Base-by-base conservation (phyloP, 805 yeast species). In the Kodamaea neixiangensis region DNA sequence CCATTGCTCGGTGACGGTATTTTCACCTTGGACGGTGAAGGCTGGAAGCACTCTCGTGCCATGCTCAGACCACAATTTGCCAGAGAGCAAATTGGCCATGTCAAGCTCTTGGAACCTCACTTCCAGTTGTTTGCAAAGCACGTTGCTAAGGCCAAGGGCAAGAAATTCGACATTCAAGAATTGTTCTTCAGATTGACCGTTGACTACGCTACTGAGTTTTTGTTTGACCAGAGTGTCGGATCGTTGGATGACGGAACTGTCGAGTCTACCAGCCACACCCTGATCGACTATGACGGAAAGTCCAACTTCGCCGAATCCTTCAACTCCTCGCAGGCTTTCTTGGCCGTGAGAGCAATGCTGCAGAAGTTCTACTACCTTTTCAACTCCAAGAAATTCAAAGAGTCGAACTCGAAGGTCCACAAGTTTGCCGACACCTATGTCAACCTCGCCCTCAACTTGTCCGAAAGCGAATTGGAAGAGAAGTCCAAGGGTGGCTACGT, bases 61-160 rank as follows among this genome's bases (percentile, higher is more conserved):
- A 69, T 73, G 77, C 66, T 73, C 53, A 65, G 77, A 54, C 78
- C 78, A 2, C 77, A 73, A 54, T 73, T 73, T 55, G 71, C 76
- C 10, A 63, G 76, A 60, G 77, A 72, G 49, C 75, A 73, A 55
- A 68, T 73, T 48, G 68, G 75, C 6, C 77, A 73, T 49, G 75
- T 72, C 14, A 60, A 64, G 48, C 19, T 64, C 5, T 62, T 73
- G 57, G 78, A 73, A 50, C 75, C 76, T 11, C 78, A 73, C 54
- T 49, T 73, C 13, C 75, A 72, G 53, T 60, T 59, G 9, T 60
- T 73, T 43, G 65, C 65, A 13, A 56, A 59, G 37, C 76, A 72
- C 51, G 53, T 73, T 25, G 49, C 44, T 20, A 61, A 57, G 38
- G 29, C 44, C 40, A 61, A 63, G 10, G 76, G 76, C 3, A 21